Evolutionary conservation across 169 alveolate species (phyloP), one percentile per base, ranked within the genome.

Genomic region (Eimeria zaria): DNA sequence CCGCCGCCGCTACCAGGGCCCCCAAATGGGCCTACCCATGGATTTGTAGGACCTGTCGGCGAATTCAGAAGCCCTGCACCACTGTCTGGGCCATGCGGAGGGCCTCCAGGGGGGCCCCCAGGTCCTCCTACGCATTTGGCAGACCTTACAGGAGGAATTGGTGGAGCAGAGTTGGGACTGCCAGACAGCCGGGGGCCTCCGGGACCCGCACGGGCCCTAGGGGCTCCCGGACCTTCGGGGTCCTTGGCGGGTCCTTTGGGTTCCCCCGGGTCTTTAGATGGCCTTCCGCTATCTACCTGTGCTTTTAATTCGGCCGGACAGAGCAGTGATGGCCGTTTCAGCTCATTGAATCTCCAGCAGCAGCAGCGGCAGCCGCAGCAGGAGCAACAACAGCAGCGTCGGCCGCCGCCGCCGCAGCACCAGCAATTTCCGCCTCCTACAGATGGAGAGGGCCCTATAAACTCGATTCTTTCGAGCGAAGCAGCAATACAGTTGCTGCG

Each of bases 401-500:
- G 4, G 78, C 93, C n/a, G 22, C 51, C 39, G 55, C 74, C 7
- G 64, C 91, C 7, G 69, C 69, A 12, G 73, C 73, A 5, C 36
- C 91, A 78, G 64, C 89, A 30, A 30, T 36, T 24, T n/a, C 53
- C 74, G 55, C 53, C 74, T 18, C 27, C 51, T 5, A 55, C 53
- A 33, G 62, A 20, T 36, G 93, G 46, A 20, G 93, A 60, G 2
- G 80, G 51, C 22, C 81, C 53, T 16, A 1, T 62, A 0, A 58
- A 46, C 39, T 41, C 81, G 4, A 14, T 85, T 7, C 93, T 85
- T 62, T 20, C 93, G 41, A 36, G 8, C 5, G 93, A 85, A 18
- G 93, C 80, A 30, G 93, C 93, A 12, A 85, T 85, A 81, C 93
- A 85, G 93, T n/a, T 85, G 81, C 48, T 85, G 41, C n/a, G 60